phyloP scores from a whole-genome alignment of 176 grass and related monocot genomes.

The Luzula sylvatica region DNA sequence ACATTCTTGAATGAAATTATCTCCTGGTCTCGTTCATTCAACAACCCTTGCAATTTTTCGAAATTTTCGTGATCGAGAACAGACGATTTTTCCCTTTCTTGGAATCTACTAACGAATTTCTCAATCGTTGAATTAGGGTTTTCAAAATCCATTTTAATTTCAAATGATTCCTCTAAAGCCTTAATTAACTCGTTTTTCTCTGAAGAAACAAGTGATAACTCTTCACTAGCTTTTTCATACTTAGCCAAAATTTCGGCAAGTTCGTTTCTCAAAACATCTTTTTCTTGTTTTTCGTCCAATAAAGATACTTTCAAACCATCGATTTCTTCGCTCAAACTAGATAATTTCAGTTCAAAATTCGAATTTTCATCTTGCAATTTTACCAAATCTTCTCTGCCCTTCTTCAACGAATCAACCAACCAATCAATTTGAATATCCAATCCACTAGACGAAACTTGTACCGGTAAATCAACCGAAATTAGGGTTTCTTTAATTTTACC shows the following conservation, averaged over 20 bases:
- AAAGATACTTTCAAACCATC: conserved; percentile 42
- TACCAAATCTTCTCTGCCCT: conserved; percentile 41
- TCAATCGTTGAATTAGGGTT: conserved; percentile 32
- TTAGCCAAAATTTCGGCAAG: conserved; percentile 51
- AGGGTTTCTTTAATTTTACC: conserved; percentile 78
- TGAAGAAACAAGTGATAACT: conserved; percentile 43
- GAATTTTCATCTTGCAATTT: conserved; percentile 50
- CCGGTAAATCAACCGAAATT: conserved; percentile 52
- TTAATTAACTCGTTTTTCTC: conserved; percentile 56
- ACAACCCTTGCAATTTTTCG: conserved; percentile 50
- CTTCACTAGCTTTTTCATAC: conserved; percentile 31
- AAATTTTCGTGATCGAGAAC: conserved; percentile 26
- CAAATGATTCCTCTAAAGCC: conserved; percentile 46
- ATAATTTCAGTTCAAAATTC: conserved; percentile 48
- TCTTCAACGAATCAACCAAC: conserved; percentile 43
- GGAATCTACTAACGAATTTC: conserved; percentile 37
- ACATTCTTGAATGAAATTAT: conserved; percentile 51
- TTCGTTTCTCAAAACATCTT: conserved; percentile 61
- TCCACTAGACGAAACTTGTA: conserved; percentile 35
- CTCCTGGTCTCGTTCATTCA: conserved; percentile 64
- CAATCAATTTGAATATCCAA: conserved; percentile 74
- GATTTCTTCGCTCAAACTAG: conserved; percentile 59
- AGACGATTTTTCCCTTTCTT: conserved; percentile 37
- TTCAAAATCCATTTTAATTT: conserved; percentile 38
- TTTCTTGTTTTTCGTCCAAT: conserved; percentile 72